Base-by-base conservation (phyloP, 805 yeast species). In the Ogataea methanolica region DNA sequence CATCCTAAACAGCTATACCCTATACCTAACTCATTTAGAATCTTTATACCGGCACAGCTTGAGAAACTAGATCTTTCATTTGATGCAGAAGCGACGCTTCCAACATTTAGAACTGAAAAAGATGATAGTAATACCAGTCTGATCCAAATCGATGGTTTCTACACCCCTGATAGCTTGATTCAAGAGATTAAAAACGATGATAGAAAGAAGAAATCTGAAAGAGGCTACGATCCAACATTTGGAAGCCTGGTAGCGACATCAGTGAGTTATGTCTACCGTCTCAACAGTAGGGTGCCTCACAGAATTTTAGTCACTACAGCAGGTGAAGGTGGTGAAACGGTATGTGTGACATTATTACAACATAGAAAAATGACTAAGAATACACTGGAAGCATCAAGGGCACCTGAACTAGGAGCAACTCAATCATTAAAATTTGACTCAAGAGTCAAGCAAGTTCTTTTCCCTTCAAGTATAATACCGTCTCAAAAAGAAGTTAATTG, bases 141-240 rank as follows among this genome's bases (percentile, higher is more conserved):
- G 31, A 26, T 9, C 31, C 31, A 26, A 26, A 26, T 9, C 12
- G 12, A 26, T 26, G 31, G 12, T 26, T 26, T 26, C 11, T 26
- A 26, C 31, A 26, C 31, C 31, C 31, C 31, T 26, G 31, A 26
- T 26, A 9, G 9, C 31, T 26, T 26, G 12, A 26, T 26, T 12
- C 12, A 26, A 26, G 12, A 26, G 31, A 11, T 26, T 26, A 26
- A 26, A 26, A 11, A 26, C 4, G 31, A 26, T 26, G 31, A 26
- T 11, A 6, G 12, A 26, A 26, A 11, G 31, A 26, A 26, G 31
- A 11, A 9, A 6, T 26, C 31, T 3, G 31, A 26, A 26, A 26
- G 31, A 26, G 31, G 12, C 11, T 65, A 62, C 50, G 75, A 71
- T 52, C 74, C 76, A 5, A 64, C 71, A 1, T 57, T 49, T 41